phyloP scores from a whole-genome alignment of 768 basidiomycete genomes.

The Hortiboletus campestris region DNA sequence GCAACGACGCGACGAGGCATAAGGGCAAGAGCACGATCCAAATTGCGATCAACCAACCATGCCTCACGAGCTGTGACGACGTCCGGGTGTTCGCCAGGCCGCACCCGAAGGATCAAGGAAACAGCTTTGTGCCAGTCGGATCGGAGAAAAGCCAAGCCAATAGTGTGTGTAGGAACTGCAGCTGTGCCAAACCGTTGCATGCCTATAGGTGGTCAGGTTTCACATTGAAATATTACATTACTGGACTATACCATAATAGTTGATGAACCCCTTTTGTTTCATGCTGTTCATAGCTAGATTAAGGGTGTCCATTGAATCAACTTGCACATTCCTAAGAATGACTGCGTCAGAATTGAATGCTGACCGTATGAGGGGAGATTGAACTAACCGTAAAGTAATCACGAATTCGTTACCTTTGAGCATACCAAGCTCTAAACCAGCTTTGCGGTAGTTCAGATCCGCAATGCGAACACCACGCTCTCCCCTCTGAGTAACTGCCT shows the following conservation, averaged over 20 bases:
- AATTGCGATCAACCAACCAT: constrained; percentile 82
- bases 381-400: constrained; percentile 79
- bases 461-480: constrained; percentile 88
- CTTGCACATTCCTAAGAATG: constrained; percentile 72
- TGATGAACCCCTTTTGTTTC: constrained; percentile 88
- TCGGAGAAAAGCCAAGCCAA: constrained; percentile 85
- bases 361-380: constrained; percentile 16
- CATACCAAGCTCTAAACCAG: constrained; percentile 88
- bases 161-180: constrained; percentile 90
- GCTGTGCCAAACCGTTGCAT: constrained; percentile 99
- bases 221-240: background rate
- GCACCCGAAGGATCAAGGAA: constrained; percentile 72
- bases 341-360: background rate
- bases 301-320: constrained; percentile 67
- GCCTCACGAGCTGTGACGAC: constrained; percentile 80
- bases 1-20: constrained; percentile 94
- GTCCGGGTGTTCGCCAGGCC: constrained; percentile 92
- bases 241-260: constrained; percentile 78
- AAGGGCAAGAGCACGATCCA: constrained; percentile 75
- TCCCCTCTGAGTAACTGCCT: constrained; percentile 69
- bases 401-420: constrained; percentile 94
- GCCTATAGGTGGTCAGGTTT: constrained; percentile 45
- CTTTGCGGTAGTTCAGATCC: constrained; percentile 82
- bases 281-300: constrained; percentile 75
- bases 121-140: constrained; percentile 90